Evolutionary conservation across 352 stramenopile species (phyloP).

Genomic region (Pythium angustatum): DNA sequence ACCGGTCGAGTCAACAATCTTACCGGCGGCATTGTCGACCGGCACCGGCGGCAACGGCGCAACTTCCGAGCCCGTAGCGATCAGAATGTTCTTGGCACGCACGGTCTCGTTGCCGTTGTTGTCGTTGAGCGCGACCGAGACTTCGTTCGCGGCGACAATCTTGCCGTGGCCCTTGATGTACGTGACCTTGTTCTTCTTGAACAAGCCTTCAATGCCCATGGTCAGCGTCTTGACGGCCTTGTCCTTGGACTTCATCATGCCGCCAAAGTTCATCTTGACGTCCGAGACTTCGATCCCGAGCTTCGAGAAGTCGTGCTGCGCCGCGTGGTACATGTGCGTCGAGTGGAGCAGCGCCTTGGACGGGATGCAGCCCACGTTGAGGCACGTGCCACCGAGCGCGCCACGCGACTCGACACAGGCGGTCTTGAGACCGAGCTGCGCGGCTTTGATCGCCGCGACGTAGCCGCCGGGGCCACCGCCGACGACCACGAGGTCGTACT

Average conservation of each 20-base stretch:
- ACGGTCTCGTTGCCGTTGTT: slow-evolving; percentile 90
- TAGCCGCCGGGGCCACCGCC: slow-evolving; percentile 98
- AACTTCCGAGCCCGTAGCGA: slow-evolving; percentile 89
- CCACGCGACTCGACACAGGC: slow-evolving; percentile 97
- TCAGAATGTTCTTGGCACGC: slow-evolving; percentile 97
- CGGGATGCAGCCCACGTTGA: slow-evolving; percentile 99
- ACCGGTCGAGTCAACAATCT: slow-evolving; percentile 99
- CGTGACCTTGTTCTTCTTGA: slow-evolving; percentile 99
- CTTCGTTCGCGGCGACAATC: slow-evolving; percentile 90
- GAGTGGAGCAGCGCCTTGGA: slow-evolving; percentile 97
- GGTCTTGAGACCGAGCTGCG: slow-evolving; percentile 98
- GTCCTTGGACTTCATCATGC: slow-evolving; percentile 97
- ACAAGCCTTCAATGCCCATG: slow-evolving; percentile 96
- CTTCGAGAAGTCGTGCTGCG: slow-evolving; percentile 95
- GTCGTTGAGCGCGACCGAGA: slow-evolving; percentile 91
- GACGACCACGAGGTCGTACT: slow-evolving; percentile 89
- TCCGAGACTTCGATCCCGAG: slow-evolving; percentile 93
- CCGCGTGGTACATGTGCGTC: slow-evolving; percentile 96
- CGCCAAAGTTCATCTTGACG: slow-evolving; percentile 93
- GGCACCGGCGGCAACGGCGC: slow-evolving; percentile 94
- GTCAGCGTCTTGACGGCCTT: slow-evolving; percentile 95
- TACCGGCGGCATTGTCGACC: slow-evolving; percentile 95
- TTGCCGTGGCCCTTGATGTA: slow-evolving; percentile 98
- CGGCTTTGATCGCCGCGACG: slow-evolving; percentile 98
- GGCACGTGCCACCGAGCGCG: slow-evolving; percentile 95